Evolutionary conservation across 805 yeast genomes (phyloP).

Genomic region (Barnettozyma pratensis): DNA sequence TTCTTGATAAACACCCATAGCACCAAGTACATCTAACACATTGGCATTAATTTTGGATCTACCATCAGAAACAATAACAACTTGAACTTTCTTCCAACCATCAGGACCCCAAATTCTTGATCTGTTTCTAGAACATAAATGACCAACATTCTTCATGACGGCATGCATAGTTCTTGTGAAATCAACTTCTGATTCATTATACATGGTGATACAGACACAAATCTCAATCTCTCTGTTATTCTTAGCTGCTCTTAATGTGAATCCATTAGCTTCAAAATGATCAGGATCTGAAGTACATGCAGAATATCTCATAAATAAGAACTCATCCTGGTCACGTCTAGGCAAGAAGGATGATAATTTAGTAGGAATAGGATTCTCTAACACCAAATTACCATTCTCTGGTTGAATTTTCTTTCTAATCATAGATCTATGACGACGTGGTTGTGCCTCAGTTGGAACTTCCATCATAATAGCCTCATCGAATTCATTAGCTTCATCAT

Average conservation of each 20-base stretch:
- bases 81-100: constrained; percentile 96
- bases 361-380: constrained; percentile 93
- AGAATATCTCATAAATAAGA: constrained; percentile 92
- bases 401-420: constrained; percentile 71
- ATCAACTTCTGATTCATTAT: constrained; percentile 87
- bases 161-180: constrained; percentile 93
- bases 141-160: constrained; percentile 88
- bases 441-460: constrained; percentile 32
- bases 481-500: constrained; percentile 28
- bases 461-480: constrained; percentile 43
- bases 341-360: constrained; percentile 82
- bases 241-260: constrained; percentile 80
- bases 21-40: constrained; percentile 82
- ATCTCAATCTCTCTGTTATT: constrained; percentile 88
- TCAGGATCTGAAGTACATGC: constrained; percentile 96
- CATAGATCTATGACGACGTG: constrained; percentile 62
- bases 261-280: constrained; percentile 73
- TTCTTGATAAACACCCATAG: constrained; percentile 95
- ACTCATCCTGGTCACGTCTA: constrained; percentile 85
- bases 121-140: constrained; percentile 72
- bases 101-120: constrained; percentile 93
- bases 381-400: constrained; percentile 75
- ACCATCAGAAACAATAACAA: constrained; percentile 89
- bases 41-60: constrained; percentile 83
- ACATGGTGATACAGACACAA: constrained; percentile 92